phyloP scores from a whole-genome alignment of 106 monocot species.

The Dioscorea alata region DNA sequence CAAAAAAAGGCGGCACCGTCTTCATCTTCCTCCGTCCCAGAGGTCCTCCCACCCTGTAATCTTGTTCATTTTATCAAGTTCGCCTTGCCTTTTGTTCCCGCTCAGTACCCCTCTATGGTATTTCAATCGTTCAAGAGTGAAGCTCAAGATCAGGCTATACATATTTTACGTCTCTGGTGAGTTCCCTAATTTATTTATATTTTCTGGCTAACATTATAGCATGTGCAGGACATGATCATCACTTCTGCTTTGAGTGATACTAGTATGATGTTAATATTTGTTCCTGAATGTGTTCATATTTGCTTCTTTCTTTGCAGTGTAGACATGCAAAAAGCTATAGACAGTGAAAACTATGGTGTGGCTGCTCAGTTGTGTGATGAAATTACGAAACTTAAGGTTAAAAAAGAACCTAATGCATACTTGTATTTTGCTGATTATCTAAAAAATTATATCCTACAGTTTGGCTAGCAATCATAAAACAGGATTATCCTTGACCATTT shows the following conservation, averaged over 20 bases:
- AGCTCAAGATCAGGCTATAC: constrained; percentile 83
- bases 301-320: constrained; percentile 40
- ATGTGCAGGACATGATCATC: neutral
- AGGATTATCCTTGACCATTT: neutral
- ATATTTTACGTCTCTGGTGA: constrained; percentile 66
- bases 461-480: neutral
- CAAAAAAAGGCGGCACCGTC: too few relatives aligned
- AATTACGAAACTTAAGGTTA: constrained; percentile 80
- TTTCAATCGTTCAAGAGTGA: too few relatives aligned
- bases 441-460: too few relatives aligned
- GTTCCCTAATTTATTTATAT: neutral
- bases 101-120: too few relatives aligned
- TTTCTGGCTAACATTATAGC: neutral
- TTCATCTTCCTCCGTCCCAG: too few relatives aligned
- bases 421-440: neutral
- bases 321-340: constrained; percentile 83
- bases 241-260: neutral
- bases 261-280: neutral
- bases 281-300: neutral
- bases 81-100: too few relatives aligned
- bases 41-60: too few relatives aligned
- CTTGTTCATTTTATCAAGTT: too few relatives aligned
- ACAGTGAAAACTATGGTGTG: constrained; percentile 60
- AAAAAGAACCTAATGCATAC: neutral
- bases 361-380: constrained; percentile 83